A percentile compares a stretch with the other conserved stretches of the same genome.
Conservation (phyloP, 768 basidiomycete species). For the Hypholoma sublateritium region DNA sequence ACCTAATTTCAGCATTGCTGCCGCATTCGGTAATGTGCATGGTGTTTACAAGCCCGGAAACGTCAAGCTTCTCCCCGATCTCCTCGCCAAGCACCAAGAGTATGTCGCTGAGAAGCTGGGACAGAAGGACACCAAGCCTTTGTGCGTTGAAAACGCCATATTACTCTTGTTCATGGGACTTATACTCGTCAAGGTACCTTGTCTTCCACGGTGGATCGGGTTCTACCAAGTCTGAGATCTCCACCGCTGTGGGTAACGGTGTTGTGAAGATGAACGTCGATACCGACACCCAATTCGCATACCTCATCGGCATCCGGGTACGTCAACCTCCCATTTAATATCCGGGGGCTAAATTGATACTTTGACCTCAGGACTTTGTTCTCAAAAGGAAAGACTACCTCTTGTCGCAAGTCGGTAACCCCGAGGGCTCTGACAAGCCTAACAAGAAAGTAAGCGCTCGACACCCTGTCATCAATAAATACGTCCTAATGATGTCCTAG, state of each 20-base stretch:
- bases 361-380: slow-evolving; percentile 70
- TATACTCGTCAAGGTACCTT: too few relatives aligned
- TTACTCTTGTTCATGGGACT: not conserved
- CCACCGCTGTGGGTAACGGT: slow-evolving; percentile 85
- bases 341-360: not conserved
- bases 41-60: slow-evolving; percentile 99
- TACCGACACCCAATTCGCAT: slow-evolving; percentile 93
- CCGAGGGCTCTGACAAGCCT: slow-evolving; percentile 94
- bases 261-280: slow-evolving; percentile 99
- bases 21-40: slow-evolving; percentile 98
- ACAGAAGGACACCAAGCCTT: slow-evolving; percentile 66
- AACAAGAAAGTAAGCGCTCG: slow-evolving; percentile 85
- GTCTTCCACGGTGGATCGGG: slow-evolving; percentile 99
- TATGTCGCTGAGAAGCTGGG: slow-evolving; percentile 70
- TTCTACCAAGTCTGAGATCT: slow-evolving; percentile 94
- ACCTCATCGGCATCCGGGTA: slow-evolving; percentile 81
- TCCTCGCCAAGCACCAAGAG: slow-evolving; percentile 89
- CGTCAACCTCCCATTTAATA: not conserved
- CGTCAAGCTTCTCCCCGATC: slow-evolving; percentile 88
- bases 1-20: slow-evolving; percentile 96
- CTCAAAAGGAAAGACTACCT: slow-evolving; percentile 86
- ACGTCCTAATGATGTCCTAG: slow-evolving; percentile 30
- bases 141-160: slow-evolving; percentile 51
- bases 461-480: not conserved
- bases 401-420: slow-evolving; percentile 91